These are phyloP conservation scores for Termitomyces heimii DNA, from an alignment of 768 basidiomycete species.

Conservation along the genomic window DNA sequence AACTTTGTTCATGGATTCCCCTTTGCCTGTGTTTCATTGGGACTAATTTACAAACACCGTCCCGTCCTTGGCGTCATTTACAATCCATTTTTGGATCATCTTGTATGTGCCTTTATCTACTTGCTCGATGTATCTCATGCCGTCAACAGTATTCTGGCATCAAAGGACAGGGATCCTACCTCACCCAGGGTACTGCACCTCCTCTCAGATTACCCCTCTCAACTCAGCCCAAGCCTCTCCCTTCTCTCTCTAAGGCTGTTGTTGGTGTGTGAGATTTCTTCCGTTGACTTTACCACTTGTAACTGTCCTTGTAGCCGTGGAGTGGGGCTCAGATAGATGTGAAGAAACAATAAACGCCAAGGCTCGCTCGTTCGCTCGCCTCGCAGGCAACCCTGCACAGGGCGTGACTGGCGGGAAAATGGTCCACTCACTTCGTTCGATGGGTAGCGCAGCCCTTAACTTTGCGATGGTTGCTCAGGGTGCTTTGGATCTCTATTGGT, in stretches of 20 bases:
- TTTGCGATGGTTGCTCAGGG: slow-evolving; percentile 86
- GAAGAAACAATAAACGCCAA: slow-evolving; percentile 50
- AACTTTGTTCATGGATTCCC: slow-evolving; percentile 88
- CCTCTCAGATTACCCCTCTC: slow-evolving; percentile 62
- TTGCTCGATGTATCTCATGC: neutral
- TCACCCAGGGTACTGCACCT: slow-evolving; percentile 42
- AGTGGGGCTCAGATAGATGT: slow-evolving; percentile 84
- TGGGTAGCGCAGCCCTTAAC: slow-evolving; percentile 84
- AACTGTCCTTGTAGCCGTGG: slow-evolving; percentile 46
- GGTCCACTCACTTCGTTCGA: slow-evolving; percentile 76
- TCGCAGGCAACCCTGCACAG: slow-evolving; percentile 65
- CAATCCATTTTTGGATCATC: slow-evolving; percentile 85
- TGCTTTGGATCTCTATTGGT: slow-evolving; percentile 85
- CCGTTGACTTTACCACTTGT: neutral
- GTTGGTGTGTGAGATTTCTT: slow-evolving; percentile 41
- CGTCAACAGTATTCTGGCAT: slow-evolving; percentile 63
- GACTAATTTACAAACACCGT: slow-evolving; percentile 74
- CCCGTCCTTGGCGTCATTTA: slow-evolving; percentile 90
- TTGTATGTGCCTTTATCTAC: slow-evolving; percentile 36
- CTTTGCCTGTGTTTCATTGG: slow-evolving; percentile 86
- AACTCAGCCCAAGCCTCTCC: slow-evolving; percentile 50
- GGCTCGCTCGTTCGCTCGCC: slow-evolving; percentile 58
- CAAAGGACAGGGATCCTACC: slow-evolving; percentile 74
- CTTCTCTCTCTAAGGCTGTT: slow-evolving; percentile 64
- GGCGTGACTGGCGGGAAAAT: slow-evolving; percentile 71